Base-by-base conservation (phyloP, 2,329 filamentous ascomycete genomes). In the Trichoderma atrobrunneum region DNA sequence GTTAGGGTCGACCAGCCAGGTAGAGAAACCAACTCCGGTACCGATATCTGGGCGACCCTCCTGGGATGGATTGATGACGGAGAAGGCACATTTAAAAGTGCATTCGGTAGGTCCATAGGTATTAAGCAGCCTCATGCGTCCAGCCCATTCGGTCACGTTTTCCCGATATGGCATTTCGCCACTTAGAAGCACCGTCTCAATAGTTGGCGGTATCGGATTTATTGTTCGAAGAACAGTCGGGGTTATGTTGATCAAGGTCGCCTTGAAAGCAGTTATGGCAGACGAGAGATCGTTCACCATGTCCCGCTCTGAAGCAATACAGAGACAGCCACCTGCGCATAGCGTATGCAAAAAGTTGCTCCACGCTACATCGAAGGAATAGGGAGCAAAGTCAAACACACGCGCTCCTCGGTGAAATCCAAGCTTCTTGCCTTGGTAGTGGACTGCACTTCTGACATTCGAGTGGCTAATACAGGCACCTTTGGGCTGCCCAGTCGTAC, bases 371-470 rank as follows among this genome's bases (percentile, higher is more conserved):
- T 77, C 76, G 43, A 74, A 78, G 18, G 71, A 72, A 64, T 74
- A 78, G 28, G 76, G 74, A 18, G 76, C 74, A 67, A 75, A 78
- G 67, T 77, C 76, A 16, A 75, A 75, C 2, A 77, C 74, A 7
- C 77, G 67, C 5, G 75, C 70, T 14, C 70, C 51, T 10, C 34
- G 30, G 8, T 26, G 72, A 62, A 77, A 75, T 7, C 75, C 73
- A 14, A 76, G 62, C 2, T 69, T 57, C 18, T 74, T 72, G 5
- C 74, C 59, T 48, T 72, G 78, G 32, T 70, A 75, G 18, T 36
- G 56, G 66, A 74, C 71, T 21, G 75, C 71, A 48, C 62, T 74
- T 51, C 70, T 70, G 21, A 74, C 74, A 59, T 75, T 70, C 6
- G 66, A 16, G 21, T 76, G 77, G 18, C 68, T 72, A 51, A 75